phyloP scores from a whole-genome alignment of 176 grass and related monocot species.

The Triticum monococcum region DNA sequence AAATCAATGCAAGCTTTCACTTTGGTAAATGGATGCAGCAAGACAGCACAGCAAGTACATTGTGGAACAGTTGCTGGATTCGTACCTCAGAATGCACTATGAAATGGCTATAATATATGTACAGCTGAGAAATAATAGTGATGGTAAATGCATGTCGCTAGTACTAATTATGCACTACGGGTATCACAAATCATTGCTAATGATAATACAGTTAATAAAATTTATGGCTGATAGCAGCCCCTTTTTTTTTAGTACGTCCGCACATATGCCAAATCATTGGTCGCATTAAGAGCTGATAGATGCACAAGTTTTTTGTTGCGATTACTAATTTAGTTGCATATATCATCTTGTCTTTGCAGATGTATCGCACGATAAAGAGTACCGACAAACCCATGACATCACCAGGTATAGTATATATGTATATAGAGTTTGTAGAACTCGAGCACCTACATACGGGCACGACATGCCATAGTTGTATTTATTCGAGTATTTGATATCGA shows the following conservation, averaged over 20 bases:
- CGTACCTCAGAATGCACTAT: background rate
- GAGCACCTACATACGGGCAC: background rate
- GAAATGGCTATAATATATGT: background rate
- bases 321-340: background rate
- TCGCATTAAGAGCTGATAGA: background rate
- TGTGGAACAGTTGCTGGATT: slow-evolving; percentile 7
- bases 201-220: background rate
- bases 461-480: background rate
- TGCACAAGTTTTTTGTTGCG: background rate
- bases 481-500: background rate
- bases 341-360: slow-evolving; percentile 29
- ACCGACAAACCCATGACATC: slow-evolving; percentile 47
- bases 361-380: slow-evolving; percentile 78
- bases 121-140: background rate
- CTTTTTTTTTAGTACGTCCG: too few relatives aligned
- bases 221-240: background rate
- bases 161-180: background rate
- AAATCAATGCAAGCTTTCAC: background rate
- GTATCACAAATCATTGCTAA: background rate
- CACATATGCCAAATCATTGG: background rate
- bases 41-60: background rate
- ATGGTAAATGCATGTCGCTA: background rate
- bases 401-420: slow-evolving; percentile 37
- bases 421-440: background rate
- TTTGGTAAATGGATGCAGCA: background rate